Conservation (phyloP, 495 filamentous ascomycete genomes). For the Barbatosphaeria neglecta region DNA sequence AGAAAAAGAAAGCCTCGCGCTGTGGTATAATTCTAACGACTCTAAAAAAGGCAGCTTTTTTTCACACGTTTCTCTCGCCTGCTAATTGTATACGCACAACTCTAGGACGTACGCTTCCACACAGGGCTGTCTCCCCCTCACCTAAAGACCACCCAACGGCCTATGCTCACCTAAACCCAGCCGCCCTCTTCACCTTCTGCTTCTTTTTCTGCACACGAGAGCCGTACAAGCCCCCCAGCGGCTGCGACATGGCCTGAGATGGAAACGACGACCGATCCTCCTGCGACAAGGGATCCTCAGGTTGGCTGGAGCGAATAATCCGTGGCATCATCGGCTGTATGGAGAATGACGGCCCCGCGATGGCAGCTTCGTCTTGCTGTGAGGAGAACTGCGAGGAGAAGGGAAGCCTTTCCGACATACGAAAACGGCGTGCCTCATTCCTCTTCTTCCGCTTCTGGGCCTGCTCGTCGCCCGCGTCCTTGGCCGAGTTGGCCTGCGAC, state of each 20-base stretch:
- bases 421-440: slow-evolving; percentile 4
- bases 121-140: too few relatives aligned
- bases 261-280: not conserved
- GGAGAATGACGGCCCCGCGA: slow-evolving; percentile 3
- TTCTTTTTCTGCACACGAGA: slow-evolving; percentile 5
- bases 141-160: too few relatives aligned
- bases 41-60: too few relatives aligned
- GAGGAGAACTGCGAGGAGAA: not conserved
- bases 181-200: slow-evolving; percentile 8
- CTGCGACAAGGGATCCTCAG: not conserved
- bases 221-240: slow-evolving; percentile 8
- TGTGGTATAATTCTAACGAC: too few relatives aligned
- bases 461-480: slow-evolving; percentile 5
- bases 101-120: too few relatives aligned
- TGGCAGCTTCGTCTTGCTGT: not conserved
- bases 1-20: too few relatives aligned
- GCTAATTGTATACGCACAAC: too few relatives aligned
- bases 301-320: slow-evolving; percentile 3
- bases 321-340: slow-evolving; percentile 6
- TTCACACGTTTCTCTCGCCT: too few relatives aligned
- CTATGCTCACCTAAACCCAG: slow-evolving; percentile 7
- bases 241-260: slow-evolving; percentile 8
- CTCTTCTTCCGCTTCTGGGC: slow-evolving; percentile 4
- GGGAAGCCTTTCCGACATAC: not conserved
- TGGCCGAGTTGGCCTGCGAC: slow-evolving; percentile 7